Evolutionary conservation across 1,139 yeast genomes (phyloP).

Genomic region (Pichia sp.): DNA sequence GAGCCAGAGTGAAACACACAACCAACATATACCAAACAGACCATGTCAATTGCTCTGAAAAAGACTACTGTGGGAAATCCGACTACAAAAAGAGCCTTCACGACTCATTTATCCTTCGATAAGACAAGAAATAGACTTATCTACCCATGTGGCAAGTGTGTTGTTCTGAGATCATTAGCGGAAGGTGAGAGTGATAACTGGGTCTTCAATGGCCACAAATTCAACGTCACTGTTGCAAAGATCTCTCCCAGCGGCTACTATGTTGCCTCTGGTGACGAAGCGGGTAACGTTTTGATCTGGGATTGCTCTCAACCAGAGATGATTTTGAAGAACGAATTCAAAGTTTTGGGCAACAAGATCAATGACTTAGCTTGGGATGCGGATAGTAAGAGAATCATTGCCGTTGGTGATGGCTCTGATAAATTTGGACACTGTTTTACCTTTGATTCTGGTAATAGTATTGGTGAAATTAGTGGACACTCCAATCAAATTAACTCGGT

Average conservation of each 20-base stretch:
- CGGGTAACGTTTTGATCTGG: constrained; percentile 87
- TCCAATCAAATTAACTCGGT: constrained; percentile 81
- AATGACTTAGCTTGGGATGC: constrained; percentile 90
- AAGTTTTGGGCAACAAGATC: constrained; percentile 72
- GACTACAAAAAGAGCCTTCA: constrained; percentile 59
- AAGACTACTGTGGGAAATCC: constrained; percentile 73
- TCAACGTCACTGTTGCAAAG: constrained; percentile 70
- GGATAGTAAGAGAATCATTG: constrained; percentile 77
- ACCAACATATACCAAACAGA: too few relatives aligned
- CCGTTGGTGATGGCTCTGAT: constrained; percentile 94
- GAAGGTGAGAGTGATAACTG: constrained; percentile 39
- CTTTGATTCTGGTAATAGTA: constrained; percentile 89
- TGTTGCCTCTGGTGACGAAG: constrained; percentile 86
- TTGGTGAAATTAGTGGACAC: constrained; percentile 95
- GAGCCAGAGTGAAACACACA: too few relatives aligned
- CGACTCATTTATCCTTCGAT: constrained; percentile 73
- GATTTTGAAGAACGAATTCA: constrained; percentile 68
- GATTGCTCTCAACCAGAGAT: constrained; percentile 60
- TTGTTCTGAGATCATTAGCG: constrained; percentile 61
- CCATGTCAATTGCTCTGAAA: constrained; percentile 17
- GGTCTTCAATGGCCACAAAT: constrained; percentile 50
- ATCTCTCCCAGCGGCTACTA: constrained; percentile 88
- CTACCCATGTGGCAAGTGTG: constrained; percentile 76
- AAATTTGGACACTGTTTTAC: constrained; percentile 89
- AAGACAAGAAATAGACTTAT: constrained; percentile 59